A percentile compares a stretch with the other conserved stretches of the same genome.
These are phyloP conservation scores for Rhodomyrtus tomentosa DNA, from an alignment of 345 rosid genomes.

Conservation along the genomic window DNA sequence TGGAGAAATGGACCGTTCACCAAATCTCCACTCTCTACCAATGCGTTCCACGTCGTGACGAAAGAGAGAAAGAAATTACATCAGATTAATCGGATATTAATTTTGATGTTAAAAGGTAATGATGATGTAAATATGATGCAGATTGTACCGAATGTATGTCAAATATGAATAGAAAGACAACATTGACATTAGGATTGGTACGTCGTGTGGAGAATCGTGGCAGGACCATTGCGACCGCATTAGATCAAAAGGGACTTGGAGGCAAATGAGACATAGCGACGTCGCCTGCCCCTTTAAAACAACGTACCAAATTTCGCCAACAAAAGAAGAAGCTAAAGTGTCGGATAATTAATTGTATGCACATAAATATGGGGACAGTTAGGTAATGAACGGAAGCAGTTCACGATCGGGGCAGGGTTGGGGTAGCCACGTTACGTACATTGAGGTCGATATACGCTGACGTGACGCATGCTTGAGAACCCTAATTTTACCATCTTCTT, in stretches of 20 bases:
- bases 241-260: not conserved
- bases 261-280: not conserved
- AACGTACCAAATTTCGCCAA: not conserved
- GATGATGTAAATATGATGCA: not conserved
- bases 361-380: not conserved
- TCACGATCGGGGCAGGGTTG: not conserved
- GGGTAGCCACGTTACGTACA: not conserved
- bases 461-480: too few species aligned
- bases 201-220: not conserved
- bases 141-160: not conserved
- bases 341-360: not conserved
- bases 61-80: not conserved
- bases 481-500: too few species aligned
- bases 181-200: not conserved
- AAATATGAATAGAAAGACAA: not conserved
- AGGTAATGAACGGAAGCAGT: not conserved
- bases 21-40: not conserved
- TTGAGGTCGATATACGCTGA: too few species aligned
- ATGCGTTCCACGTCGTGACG: not conserved
- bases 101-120: not conserved
- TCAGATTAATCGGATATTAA: not conserved
- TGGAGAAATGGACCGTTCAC: not conserved
- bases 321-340: too few species aligned
- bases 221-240: not conserved
- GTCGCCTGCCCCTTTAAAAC: not conserved